Conservation (phyloP, 2,329 filamentous ascomycete genomes). For the Fusarium longipes region DNA sequence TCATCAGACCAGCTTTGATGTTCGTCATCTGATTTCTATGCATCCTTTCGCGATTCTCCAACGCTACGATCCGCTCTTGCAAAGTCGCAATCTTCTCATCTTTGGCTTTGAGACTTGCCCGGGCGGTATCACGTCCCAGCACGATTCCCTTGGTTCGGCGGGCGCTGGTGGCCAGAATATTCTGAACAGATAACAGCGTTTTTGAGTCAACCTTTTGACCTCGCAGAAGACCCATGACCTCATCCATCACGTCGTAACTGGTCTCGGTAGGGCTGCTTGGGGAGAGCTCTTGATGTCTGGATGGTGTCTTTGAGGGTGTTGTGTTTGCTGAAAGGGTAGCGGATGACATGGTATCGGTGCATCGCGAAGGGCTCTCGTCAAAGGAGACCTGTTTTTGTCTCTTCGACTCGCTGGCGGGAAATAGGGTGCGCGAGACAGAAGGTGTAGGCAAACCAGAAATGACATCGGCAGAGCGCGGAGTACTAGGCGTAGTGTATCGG, state of each 20-base stretch:
- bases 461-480: constrained; percentile 41
- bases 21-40: constrained; percentile 52
- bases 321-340: constrained; percentile 30
- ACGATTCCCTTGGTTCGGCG: constrained; percentile 69
- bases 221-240: constrained; percentile 63
- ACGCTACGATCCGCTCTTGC: constrained; percentile 51
- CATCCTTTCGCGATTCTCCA: constrained; percentile 54
- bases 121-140: constrained; percentile 72
- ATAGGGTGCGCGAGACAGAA: constrained; percentile 52
- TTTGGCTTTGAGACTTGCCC: constrained; percentile 70
- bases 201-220: constrained; percentile 54
- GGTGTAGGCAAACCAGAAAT: constrained; percentile 49
- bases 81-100: constrained; percentile 60
- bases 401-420: constrained; percentile 48
- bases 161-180: constrained; percentile 65
- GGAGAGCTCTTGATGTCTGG: constrained; percentile 10
- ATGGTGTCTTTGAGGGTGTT: constrained; percentile 19
- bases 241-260: constrained; percentile 54
- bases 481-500: constrained; percentile 45
- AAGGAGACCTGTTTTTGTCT: constrained; percentile 51
- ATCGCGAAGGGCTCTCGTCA: constrained; percentile 36
- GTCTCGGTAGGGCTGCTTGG: constrained; percentile 31
- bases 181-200: constrained; percentile 54
- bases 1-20: constrained; percentile 54
- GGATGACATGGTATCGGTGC: constrained; percentile 8